Conservation (phyloP, 345 rosid genomes). For the Eucalyptus regnans region DNA sequence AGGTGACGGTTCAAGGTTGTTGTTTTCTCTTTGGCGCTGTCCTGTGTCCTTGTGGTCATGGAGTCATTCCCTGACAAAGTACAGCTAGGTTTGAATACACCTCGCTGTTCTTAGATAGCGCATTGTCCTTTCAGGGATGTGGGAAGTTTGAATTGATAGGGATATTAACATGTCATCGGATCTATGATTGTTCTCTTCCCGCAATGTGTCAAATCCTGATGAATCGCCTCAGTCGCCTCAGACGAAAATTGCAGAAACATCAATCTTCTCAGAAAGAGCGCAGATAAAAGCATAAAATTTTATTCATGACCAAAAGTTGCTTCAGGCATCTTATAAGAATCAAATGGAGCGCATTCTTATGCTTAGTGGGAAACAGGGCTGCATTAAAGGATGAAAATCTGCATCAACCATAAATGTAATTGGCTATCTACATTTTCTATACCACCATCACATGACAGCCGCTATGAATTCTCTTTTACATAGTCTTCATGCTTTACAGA, state of each 20-base stretch:
- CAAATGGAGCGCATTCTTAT: neutral
- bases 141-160: neutral
- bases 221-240: neutral
- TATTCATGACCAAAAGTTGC: neutral
- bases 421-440: neutral
- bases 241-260: neutral
- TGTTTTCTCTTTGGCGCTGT: neutral
- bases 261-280: neutral
- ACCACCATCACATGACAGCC: neutral
- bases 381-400: neutral
- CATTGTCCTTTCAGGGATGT: neutral
- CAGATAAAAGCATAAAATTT: neutral
- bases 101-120: neutral
- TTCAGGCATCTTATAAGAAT: neutral
- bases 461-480: neutral
- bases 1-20: neutral
- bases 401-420: neutral
- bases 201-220: neutral
- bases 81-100: neutral
- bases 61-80: neutral
- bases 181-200: neutral
- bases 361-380: neutral
- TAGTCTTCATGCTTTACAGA: neutral
- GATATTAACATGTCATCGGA: neutral
- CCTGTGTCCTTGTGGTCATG: neutral